A percentile compares a stretch with the other conserved stretches of the same genome.
These are phyloP conservation scores for Nakazawaea wickerhamii DNA, from an alignment of 805 yeast genomes.

Conservation along the genomic window DNA sequence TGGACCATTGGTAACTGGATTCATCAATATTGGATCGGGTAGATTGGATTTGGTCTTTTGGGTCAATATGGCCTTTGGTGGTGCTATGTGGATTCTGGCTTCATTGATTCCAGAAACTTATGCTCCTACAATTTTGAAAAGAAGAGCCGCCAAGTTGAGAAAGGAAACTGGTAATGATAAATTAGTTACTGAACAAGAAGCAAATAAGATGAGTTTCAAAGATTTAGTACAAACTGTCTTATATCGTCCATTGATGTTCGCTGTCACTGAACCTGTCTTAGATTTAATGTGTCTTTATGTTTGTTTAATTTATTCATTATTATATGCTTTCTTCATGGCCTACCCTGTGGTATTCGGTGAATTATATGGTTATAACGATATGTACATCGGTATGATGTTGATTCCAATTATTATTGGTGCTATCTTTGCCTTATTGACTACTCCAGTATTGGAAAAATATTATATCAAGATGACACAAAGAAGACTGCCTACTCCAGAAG, in stretches of 20 bases:
- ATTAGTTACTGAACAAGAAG: constrained; percentile 92
- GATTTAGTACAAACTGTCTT: constrained; percentile 73
- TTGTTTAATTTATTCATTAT: constrained; percentile 82
- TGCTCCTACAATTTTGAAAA: constrained; percentile 73
- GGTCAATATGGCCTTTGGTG: constrained; percentile 92
- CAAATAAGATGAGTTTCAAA: constrained; percentile 59
- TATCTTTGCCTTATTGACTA: constrained; percentile 60
- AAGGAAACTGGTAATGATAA: constrained; percentile 75
- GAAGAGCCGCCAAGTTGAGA: constrained; percentile 60
- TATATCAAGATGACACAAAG: constrained; percentile 47
- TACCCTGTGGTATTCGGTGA: constrained; percentile 84
- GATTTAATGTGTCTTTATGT: constrained; percentile 82
- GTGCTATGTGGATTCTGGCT: constrained; percentile 68
- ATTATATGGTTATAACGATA: constrained; percentile 72
- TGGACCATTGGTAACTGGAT: constrained; percentile 86
- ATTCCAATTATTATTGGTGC: constrained; percentile 92
- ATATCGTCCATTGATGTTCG: constrained; percentile 73
- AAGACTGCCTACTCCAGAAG: constrained; percentile 72
- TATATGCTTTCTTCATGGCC: constrained; percentile 93
- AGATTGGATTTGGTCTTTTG: constrained; percentile 71
- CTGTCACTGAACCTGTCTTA: constrained; percentile 76
- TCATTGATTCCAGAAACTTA: constrained; percentile 82
- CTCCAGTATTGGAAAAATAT: constrained; percentile 63
- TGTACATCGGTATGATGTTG: constrained; percentile 78
- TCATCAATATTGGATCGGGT: constrained; percentile 66